Base-by-base conservation (phyloP, 2,329 filamentous ascomycete species). In the Fusarium sp. region DNA sequence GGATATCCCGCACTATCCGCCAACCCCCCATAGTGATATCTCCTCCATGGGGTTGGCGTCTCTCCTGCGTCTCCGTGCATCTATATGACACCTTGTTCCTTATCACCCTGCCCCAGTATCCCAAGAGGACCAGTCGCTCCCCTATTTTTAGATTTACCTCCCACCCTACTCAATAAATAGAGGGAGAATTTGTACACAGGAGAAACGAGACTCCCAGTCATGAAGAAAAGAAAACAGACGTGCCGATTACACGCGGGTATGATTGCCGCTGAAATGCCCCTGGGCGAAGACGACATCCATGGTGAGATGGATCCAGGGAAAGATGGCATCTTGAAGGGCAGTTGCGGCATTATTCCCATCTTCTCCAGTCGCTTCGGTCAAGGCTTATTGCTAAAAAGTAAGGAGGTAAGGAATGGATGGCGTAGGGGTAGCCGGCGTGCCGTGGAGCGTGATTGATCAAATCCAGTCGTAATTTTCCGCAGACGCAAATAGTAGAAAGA, bases 321-420 rank as follows among this genome's bases (percentile, higher is more conserved):
- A 26, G 50, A 61, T 53, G 52, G 50, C 58, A 59, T 61, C 43
- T 53, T 42, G 15, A 55, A 59, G 55, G 51, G 60, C 48, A 66
- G 51, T 55, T 46, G 54, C 55, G 31, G 48, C 54, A 57, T 71
- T 63, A 67, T 58, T 62, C 57, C 53, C 57, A 66, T 68, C 43
- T 69, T 70, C 66, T 70, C 69, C 64, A 61, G 68, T 74, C 71
- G 73, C 66, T 75, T 74, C 71, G 72, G 67, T 72, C 60, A 74
- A 73, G 62, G 60, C 49, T 63, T 69, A 68, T 72, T 53, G 63
- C 22, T 73, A 62, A 74, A 72, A 68, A 69, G 64, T 73, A 73
- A 69, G 67, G 69, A 55, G 71, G 45, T 73, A 81, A 81, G 75
- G 81, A 82, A 75, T 75, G 81, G 78, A 82, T 75, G 78, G 80